These are phyloP conservation scores for Backusella liffmaniae DNA, from an alignment of 192 early-diverging fungal genomes.

Conservation along the genomic window DNA sequence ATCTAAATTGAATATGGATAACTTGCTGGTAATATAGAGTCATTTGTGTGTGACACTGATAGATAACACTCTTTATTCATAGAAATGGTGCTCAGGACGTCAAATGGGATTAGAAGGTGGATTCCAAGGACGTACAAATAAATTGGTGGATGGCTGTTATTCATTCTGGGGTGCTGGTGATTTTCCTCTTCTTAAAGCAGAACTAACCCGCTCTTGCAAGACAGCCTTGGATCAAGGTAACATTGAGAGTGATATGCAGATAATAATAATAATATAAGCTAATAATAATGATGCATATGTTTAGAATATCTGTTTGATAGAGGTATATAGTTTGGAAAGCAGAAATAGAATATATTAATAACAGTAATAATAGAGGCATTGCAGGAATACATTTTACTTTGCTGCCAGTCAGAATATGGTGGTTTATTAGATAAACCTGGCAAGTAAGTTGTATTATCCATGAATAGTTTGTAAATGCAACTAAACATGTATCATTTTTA, in stretches of 20 bases:
- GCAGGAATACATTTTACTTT: conserved; percentile 86
- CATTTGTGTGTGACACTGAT: background rate
- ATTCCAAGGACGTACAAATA: conserved; percentile 95
- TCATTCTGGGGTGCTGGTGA: conserved; percentile 93
- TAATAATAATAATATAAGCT: background rate
- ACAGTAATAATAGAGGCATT: conserved; percentile 53
- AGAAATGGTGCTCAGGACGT: conserved; percentile 71
- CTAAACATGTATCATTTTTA: conserved; percentile 21
- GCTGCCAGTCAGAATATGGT: conserved; percentile 77
- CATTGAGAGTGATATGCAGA: background rate
- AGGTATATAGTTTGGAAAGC: conserved; percentile 15
- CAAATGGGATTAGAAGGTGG: conserved; percentile 95
- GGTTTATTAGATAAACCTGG: conserved; percentile 92
- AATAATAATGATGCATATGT: background rate
- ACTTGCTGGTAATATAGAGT: conserved; percentile 47
- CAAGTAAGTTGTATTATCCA: conserved; percentile 51
- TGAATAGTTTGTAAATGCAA: background rate
- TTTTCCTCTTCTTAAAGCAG: conserved; percentile 66
- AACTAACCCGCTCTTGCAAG: conserved; percentile 20
- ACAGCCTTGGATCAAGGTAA: conserved; percentile 12
- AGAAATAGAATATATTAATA: background rate
- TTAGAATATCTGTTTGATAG: conserved; percentile 50
- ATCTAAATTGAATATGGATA: conserved; percentile 60
- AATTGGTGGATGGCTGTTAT: conserved; percentile 98
- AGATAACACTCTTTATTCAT: background rate